phyloP scores from a whole-genome alignment of 1,139 yeast genomes.

The Torulaspora pretoriensis region DNA sequence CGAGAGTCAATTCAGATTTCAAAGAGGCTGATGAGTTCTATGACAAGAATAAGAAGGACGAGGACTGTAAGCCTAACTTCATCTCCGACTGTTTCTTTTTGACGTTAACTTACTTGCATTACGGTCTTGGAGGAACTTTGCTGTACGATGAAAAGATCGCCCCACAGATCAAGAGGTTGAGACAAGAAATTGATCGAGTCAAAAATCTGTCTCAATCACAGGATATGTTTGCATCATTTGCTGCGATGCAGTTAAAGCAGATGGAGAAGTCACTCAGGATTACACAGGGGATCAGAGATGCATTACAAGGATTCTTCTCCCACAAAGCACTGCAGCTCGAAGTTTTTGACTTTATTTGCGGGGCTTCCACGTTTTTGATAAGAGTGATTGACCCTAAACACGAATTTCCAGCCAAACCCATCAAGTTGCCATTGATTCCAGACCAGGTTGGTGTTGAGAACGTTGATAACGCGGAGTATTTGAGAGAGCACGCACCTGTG shows the following conservation, averaged over 20 bases:
- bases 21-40: conserved; percentile 63
- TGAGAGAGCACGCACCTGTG: conserved; percentile 59
- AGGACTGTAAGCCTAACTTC: conserved; percentile 53
- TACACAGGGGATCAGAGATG: conserved; percentile 46
- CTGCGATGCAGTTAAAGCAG: conserved; percentile 43
- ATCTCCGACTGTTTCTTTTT: conserved; percentile 84
- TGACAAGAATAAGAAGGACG: conserved; percentile 36
- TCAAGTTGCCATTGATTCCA: conserved; percentile 62
- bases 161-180: conserved; percentile 37
- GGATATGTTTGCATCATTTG: conserved; percentile 34
- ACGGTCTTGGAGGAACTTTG: conserved; percentile 80
- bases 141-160: conserved; percentile 55
- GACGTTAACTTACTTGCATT: conserved; percentile 74
- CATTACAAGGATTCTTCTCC: conserved; percentile 58
- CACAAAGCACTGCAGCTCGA: conserved; percentile 56
- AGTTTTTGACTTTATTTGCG: conserved; percentile 71
- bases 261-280: conserved; percentile 42
- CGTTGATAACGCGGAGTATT: conserved; percentile 65
- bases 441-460: conserved; percentile 52
- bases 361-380: conserved; percentile 67
- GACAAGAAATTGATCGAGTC: conserved; percentile 49
- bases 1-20: conserved; percentile 73
- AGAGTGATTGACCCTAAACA: conserved; percentile 70
- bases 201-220: conserved; percentile 34
- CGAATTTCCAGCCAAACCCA: conserved; percentile 50